phyloP scores from a whole-genome alignment of 177 flowering plant species.

The Tripterygium wilfordii region DNA sequence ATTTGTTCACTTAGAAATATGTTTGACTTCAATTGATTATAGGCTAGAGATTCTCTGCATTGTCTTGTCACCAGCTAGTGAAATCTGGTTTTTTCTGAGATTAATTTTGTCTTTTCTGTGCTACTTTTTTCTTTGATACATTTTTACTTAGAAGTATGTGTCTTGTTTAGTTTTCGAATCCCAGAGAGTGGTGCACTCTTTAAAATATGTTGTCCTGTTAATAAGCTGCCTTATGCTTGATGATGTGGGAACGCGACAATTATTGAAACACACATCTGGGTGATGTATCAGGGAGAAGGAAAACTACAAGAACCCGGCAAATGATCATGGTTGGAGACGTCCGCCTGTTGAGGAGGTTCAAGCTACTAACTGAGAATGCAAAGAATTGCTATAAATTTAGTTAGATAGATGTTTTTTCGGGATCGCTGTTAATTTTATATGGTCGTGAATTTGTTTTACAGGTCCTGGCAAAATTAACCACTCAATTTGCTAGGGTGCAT shows the following conservation, averaged over 20 bases:
- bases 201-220: no score
- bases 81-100: no score
- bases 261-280: slow-evolving; percentile 4
- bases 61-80: not conserved
- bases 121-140: no score
- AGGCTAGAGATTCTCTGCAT: not conserved
- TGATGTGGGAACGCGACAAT: not conserved
- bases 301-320: slow-evolving; percentile 61
- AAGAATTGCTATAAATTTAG: not conserved
- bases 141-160: not conserved
- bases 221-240: not conserved
- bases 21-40: no score
- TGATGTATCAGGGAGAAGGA: slow-evolving; percentile 56
- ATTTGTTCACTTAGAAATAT: no score
- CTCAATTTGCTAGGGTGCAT: slow-evolving; percentile 63
- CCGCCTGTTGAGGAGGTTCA: slow-evolving; percentile 95
- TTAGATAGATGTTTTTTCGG: not conserved
- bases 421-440: no score
- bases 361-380: slow-evolving; percentile 1
- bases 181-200: no score
- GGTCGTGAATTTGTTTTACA: slow-evolving; percentile 19
- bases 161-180: no score
- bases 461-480: slow-evolving; percentile 67
- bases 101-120: no score
- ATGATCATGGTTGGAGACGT: slow-evolving; percentile 53